Base-by-base conservation (phyloP, 495 filamentous ascomycete genomes). In the Talaromyces ruber region DNA sequence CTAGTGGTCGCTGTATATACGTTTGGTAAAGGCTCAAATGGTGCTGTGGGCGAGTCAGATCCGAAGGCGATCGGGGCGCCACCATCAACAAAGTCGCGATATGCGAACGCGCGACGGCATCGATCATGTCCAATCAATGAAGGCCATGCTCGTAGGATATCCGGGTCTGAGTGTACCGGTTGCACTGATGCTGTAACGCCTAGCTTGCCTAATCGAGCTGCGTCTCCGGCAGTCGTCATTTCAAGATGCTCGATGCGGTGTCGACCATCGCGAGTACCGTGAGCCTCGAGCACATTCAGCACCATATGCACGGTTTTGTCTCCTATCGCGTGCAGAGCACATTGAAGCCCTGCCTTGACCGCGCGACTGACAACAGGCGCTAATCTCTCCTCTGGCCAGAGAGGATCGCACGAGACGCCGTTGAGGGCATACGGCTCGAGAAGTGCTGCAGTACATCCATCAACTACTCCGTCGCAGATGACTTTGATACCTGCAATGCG, bases 401-500 rank as follows among this genome's bases (percentile, higher is more conserved):
- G 77, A 2, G 84, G 83, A 2, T 83, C 81, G 59, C 59, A 60
- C 26, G 59, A 60, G 47, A 76, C 71, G 3, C 67, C 68, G 37
- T 74, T 66, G 5, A 65, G 67, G 60, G 81, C 78, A 66, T 89
- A 89, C 5, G 86, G 85, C 67, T 87, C 78, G 4, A 75, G 70
- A 30, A 89, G 70, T 4, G 80, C 84, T 0, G 86, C 86, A 4
- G 86, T 89, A 68, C 85, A 89, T 0, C 81, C 84, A 62, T 89
- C 86, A 51, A 89, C 75, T 8, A 88, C 83, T 1, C 86, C 86
- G 60, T 89, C 86, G 61, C 84, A 85, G 50, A 89, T 88, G 22
- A 89, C 72, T 63, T 89, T 89, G 65, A 88, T 81, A n/a, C 86
- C 86, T 1, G 82, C 78, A 16, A 89, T 71, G 29, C 82, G 73